phyloP scores from a whole-genome alignment of 2,329 filamentous ascomycete species.

The Diaporthe vaccinii region DNA sequence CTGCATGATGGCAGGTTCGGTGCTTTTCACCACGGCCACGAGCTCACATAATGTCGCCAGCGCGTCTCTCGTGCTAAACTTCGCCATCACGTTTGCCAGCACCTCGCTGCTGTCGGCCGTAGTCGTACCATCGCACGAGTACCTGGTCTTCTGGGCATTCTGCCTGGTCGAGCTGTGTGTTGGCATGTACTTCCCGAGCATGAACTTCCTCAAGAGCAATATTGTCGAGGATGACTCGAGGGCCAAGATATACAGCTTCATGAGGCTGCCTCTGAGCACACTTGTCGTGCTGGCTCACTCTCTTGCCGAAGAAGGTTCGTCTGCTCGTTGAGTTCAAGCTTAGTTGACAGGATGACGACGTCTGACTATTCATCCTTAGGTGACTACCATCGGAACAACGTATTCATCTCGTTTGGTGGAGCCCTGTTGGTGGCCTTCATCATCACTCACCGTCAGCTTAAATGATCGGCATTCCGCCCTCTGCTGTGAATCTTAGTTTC shows the following conservation, averaged over 20 bases:
- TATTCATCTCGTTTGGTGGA: slow-evolving; percentile 45
- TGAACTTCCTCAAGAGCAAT: slow-evolving; percentile 67
- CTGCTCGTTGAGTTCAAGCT: neutral
- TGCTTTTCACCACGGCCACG: slow-evolving; percentile 45
- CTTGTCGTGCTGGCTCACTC: slow-evolving; percentile 64
- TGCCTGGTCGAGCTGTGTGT: slow-evolving; percentile 70
- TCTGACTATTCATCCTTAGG: slow-evolving; percentile 40
- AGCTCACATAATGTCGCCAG: slow-evolving; percentile 47
- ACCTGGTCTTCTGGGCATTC: slow-evolving; percentile 66
- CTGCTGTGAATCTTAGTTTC: neutral
- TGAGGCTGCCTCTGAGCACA: slow-evolving; percentile 70
- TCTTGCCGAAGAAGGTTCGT: slow-evolving; percentile 58
- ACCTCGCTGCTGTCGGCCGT: slow-evolving; percentile 57
- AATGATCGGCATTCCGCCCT: neutral
- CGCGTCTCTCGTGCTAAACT: slow-evolving; percentile 52
- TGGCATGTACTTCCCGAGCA: slow-evolving; percentile 70
- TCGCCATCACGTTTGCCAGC: slow-evolving; percentile 50
- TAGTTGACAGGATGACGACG: neutral
- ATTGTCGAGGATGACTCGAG: slow-evolving; percentile 66
- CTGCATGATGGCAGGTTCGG: slow-evolving; percentile 68
- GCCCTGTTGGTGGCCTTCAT: slow-evolving; percentile 35
- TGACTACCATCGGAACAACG: slow-evolving; percentile 47
- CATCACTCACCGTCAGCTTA: neutral
- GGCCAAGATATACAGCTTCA: slow-evolving; percentile 67
- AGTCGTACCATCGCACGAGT: slow-evolving; percentile 55